Evolutionary conservation across 2,329 filamentous ascomycete species (phyloP).

Genomic region (Colletotrichum sp.): DNA sequence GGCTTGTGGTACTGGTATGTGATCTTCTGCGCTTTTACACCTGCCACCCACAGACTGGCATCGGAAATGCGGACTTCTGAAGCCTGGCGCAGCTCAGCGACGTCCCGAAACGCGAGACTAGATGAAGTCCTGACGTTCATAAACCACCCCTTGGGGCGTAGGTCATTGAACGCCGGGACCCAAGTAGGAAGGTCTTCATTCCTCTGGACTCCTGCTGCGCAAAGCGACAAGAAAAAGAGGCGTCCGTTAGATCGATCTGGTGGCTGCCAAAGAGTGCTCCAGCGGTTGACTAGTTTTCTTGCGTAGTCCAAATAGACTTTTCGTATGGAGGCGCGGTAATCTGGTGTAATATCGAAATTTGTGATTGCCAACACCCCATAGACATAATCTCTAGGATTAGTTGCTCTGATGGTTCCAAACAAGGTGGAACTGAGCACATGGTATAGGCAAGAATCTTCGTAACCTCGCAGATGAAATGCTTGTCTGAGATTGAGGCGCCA

Average conservation of each 20-base stretch:
- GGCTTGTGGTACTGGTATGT: background rate
- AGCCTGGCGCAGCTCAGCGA: background rate
- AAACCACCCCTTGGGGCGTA: background rate
- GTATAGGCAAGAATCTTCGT: background rate
- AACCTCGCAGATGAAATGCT: background rate
- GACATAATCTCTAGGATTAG: background rate
- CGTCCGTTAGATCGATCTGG: background rate
- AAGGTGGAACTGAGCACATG: background rate
- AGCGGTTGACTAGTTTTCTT: background rate
- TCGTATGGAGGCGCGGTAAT: background rate
- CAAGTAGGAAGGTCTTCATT: background rate
- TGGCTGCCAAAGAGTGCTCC: background rate
- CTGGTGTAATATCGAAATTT: background rate
- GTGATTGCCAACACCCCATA: background rate
- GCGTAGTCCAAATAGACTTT: background rate
- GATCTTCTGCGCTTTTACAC: background rate
- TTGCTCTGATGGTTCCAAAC: background rate
- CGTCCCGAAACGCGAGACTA: background rate
- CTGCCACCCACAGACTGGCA: background rate
- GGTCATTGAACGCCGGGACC: background rate
- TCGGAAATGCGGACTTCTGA: background rate
- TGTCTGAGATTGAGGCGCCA: background rate
- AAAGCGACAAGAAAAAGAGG: background rate
- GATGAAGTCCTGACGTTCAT: background rate
- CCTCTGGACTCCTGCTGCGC: background rate